These are phyloP conservation scores for Ustilago crameri DNA, from an alignment of 1,284 basidiomycete genomes.

Conservation along the genomic window DNA sequence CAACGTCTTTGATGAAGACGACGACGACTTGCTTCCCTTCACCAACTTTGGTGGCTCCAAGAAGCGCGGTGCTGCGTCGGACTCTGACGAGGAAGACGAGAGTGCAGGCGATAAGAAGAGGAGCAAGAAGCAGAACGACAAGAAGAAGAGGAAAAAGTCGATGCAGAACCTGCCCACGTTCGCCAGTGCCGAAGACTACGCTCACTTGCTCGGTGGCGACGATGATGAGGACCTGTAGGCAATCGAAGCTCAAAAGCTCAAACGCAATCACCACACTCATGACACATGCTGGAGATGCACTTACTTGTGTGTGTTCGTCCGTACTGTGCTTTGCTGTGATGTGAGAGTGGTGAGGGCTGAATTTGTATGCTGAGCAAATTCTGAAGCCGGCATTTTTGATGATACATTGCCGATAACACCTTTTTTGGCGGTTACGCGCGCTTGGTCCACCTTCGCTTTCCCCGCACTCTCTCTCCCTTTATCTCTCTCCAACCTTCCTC, in stretches of 20 bases:
- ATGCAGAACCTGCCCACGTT: constrained; percentile 81
- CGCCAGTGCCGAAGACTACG: constrained; percentile 94
- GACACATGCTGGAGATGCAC: no score
- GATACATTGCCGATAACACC: no score
- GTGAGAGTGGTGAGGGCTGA: no score
- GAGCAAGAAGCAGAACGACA: constrained; percentile 56
- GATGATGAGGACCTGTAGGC: constrained; percentile 71
- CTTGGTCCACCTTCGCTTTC: background rate
- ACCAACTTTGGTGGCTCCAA: constrained; percentile 47
- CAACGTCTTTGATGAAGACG: constrained; percentile 63
- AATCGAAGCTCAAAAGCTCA: no score
- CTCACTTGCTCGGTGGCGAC: constrained; percentile 81
- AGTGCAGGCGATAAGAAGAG: constrained; percentile 34
- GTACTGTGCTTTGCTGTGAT: no score
- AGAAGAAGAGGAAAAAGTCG: constrained; percentile 78
- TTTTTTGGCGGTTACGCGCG: no score
- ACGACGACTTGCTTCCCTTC: constrained; percentile 65
- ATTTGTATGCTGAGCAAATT: no score
- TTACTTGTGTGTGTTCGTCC: no score
- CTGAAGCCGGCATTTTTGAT: no score
- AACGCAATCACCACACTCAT: no score
- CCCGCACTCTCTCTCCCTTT: background rate
- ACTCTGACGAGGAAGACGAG: constrained; percentile 31
- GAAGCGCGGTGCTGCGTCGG: constrained; percentile 19
- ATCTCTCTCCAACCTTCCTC: no score